Base-by-base conservation (phyloP, 108 stramenopile species). In the Bacterosira constricta region DNA sequence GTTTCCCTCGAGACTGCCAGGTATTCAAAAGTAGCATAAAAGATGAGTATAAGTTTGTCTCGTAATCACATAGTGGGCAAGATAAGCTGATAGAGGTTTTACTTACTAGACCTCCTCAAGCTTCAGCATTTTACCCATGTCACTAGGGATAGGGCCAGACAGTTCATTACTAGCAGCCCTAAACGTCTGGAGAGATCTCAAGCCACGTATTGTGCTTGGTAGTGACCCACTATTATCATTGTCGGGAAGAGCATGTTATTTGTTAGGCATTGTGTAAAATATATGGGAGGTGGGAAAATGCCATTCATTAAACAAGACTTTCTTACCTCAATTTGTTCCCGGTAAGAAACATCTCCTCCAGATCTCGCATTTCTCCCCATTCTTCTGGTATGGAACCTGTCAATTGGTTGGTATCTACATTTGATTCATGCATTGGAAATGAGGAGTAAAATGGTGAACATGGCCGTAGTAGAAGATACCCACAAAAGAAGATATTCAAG, bases 301-400 rank as follows among this genome's bases (percentile, higher is more conserved):
- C 6, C 6, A 39, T 39, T 9, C 9, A 9, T 39, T 39, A 6
- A 39, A 39, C 38, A 17, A 44, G 87, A 12, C 84, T 27, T 36
- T 83, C 84, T 4, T 72, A 49, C 20, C 58, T 60, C 17, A 93
- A 45, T 36, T 66, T 64, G 66, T 93, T 93, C n/a, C 79, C 86
- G 20, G 70, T 46, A 32, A 81, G 35, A 30, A 65, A 66, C 15
- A 81, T 54, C 53, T 77, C 62, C 53, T 77, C 71, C 1, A 81
- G 62, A 45, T 72, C 52, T 34, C 71, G 63, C 69, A 81, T 66
- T 17, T 46, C 63, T 59, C 80, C 75, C 63, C 63, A 77, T 32
- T 81, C 80, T 12, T 80, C 79, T 17, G 80, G 80, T 6, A 81
- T 61, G 11, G 75, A 45, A 9, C 80, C 80, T 23, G 69, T 77